Conservation (phyloP, 2,329 filamentous ascomycete genomes). For the Colletotrichum viniferum region DNA sequence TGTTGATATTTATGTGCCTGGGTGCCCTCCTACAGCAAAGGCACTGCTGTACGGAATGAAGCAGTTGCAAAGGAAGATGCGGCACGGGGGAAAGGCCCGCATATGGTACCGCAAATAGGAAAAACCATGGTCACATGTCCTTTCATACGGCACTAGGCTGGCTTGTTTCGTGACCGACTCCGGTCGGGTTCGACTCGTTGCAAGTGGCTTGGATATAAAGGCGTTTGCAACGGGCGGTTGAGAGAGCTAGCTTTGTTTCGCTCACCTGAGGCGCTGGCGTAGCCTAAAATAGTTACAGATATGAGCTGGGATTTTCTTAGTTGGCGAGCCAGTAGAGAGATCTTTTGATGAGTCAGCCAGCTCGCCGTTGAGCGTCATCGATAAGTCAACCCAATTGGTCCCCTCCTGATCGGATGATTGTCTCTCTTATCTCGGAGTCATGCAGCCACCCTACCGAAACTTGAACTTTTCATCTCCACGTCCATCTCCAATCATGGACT, state of each 20-base stretch:
- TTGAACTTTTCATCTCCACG: neutral
- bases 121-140: neutral
- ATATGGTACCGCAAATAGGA: constrained; percentile 64
- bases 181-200: fast-evolving
- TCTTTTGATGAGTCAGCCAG: neutral
- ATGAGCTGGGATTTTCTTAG: neutral
- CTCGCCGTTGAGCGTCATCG: neutral
- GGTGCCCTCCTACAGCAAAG: constrained; percentile 68
- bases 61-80: constrained; percentile 78
- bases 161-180: neutral
- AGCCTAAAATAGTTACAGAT: neutral
- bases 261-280: neutral
- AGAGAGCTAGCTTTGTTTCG: neutral
- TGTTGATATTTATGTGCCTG: constrained; percentile 81
- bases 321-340: neutral
- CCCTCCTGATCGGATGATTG: neutral
- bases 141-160: neutral
- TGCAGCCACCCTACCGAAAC: neutral
- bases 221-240: neutral
- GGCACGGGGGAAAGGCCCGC: constrained; percentile 58
- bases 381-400: neutral
- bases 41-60: constrained; percentile 74
- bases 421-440: neutral
- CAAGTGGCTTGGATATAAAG: neutral
- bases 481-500: neutral